A percentile compares a stretch with the other conserved stretches of the same genome.
Evolutionary conservation across 805 yeast genomes (phyloP).

Genomic region (Candida vaughaniae): DNA sequence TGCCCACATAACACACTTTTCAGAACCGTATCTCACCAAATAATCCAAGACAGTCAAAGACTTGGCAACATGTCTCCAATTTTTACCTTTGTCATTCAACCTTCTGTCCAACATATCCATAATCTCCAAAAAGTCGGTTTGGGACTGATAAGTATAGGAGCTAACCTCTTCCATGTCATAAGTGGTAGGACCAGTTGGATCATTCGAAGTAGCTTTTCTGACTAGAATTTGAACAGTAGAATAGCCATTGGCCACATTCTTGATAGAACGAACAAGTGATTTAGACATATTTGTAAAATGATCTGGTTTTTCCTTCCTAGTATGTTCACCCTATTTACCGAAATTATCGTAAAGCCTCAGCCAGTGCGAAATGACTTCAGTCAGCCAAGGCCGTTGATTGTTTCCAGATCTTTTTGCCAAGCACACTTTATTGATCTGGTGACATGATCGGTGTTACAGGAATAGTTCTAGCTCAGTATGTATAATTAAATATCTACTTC

Average conservation of each 20-base stretch:
- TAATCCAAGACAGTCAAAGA: conserved; percentile 87
- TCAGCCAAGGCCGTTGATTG: no score
- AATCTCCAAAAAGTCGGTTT: conserved; percentile 76
- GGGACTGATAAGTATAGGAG: conserved; percentile 62
- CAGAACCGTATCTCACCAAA: conserved; percentile 80
- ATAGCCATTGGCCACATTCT: conserved; percentile 89
- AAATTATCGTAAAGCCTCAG: neutral
- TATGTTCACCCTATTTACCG: conserved; percentile 5
- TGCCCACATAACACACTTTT: conserved; percentile 88
- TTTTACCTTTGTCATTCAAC: conserved; percentile 91
- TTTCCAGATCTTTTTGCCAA: no score
- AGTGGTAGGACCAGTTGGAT: conserved; percentile 78
- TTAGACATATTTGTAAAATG: conserved; percentile 59
- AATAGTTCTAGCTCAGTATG: no score
- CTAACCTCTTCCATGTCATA: conserved; percentile 83
- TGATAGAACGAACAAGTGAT: conserved; percentile 75
- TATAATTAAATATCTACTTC: no score
- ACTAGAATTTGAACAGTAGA: conserved; percentile 82
- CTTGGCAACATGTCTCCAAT: conserved; percentile 96
- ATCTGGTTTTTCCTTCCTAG: neutral
- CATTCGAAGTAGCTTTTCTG: conserved; percentile 90
- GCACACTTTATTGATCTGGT: no score
- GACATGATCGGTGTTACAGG: no score
- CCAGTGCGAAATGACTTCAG: conserved; percentile 8
- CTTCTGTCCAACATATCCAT: conserved; percentile 94